Base-by-base conservation (phyloP, 2,329 filamentous ascomycete genomes). In the Bipolaris zeicola region DNA sequence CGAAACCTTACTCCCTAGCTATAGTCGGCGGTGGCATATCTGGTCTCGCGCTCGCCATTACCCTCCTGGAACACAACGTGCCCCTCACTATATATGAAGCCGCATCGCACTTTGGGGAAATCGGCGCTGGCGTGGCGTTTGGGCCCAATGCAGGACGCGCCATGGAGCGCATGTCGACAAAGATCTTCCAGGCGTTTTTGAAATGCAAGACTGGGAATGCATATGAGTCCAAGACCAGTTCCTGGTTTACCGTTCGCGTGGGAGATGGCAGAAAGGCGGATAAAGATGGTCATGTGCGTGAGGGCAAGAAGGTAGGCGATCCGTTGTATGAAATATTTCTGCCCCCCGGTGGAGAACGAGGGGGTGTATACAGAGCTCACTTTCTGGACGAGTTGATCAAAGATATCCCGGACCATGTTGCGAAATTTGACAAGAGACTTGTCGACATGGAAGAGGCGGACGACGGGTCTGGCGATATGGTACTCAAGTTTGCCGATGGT, bases 21-120 rank as follows among this genome's bases (percentile, higher is more conserved):
- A 84, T 88, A 38, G 74, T 87, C 14, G 85, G 85, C 57, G 84
- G 84, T 39, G 85, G 85, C 33, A 85, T 87, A 56, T 81, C 80
- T 24, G 85, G 85, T 24, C 76, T 87, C 16, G 76, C 76, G 7
- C 79, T 87, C 7, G 83, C 82, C 22, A 79, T 84, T 44, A 82
- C 79, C 6, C 80, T 87, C 26, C 72, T 80, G 52, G 70, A 79
- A 52, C 76, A 79, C 55, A 67, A 76, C 36, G 64, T 86, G 34
- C 71, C 75, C 2, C 74, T 84, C 36, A 77, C 77, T 22, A 79
- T 88, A 58, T 88, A 85, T 64, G 85, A 88, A 70, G 78, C 82
- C 10, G 83, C 84, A 0, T 52, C 76, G 0, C 73, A 74, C 11
- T 87, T 87, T 58, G 78, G 78, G 33, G 85, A 87, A 65, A 83